phyloP scores from a whole-genome alignment of 2,329 filamentous ascomycete genomes.

The Apiospora arundinis region DNA sequence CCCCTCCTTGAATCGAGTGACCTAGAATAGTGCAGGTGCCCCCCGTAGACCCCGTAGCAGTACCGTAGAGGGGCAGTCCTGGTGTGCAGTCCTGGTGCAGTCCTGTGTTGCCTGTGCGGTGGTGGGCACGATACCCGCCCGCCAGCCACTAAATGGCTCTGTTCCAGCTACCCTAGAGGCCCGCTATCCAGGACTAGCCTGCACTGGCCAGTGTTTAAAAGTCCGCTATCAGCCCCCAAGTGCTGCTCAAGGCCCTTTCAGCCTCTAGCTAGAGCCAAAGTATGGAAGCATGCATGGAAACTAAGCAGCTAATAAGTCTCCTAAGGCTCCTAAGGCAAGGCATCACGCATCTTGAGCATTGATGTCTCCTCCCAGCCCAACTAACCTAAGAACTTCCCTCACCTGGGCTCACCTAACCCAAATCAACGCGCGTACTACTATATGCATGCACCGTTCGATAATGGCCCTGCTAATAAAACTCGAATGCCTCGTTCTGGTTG shows the following conservation, averaged over 20 bases:
- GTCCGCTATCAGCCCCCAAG: neutral
- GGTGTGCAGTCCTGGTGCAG: too few species aligned
- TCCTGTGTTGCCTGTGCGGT: too few species aligned
- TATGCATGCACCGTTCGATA: constrained; percentile 13
- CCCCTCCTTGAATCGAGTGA: neutral
- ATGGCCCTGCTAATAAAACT: neutral
- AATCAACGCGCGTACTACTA: neutral
- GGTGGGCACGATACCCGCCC: neutral
- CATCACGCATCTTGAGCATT: constrained; percentile 7
- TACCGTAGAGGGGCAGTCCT: neutral
- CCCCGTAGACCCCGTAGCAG: too few species aligned
- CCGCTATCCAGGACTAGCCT: constrained; percentile 6
- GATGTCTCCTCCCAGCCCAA: neutral
- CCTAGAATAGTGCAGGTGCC: neutral
- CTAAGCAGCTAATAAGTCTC: neutral
- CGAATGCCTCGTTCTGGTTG: neutral
- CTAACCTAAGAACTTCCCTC: neutral
- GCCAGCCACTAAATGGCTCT: constrained; percentile 3
- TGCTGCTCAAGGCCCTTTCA: neutral
- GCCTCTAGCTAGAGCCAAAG: constrained; percentile 10
- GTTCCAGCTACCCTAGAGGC: neutral
- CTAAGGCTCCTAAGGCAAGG: neutral
- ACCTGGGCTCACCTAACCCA: constrained; percentile 15
- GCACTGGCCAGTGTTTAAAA: constrained; percentile 15
- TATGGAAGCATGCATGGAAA: constrained; percentile 11